A percentile compares a stretch with the other conserved stretches of the same genome.
phyloP scores from a whole-genome alignment of 2,329 filamentous ascomycete species.

The Diaporthe ampelina region DNA sequence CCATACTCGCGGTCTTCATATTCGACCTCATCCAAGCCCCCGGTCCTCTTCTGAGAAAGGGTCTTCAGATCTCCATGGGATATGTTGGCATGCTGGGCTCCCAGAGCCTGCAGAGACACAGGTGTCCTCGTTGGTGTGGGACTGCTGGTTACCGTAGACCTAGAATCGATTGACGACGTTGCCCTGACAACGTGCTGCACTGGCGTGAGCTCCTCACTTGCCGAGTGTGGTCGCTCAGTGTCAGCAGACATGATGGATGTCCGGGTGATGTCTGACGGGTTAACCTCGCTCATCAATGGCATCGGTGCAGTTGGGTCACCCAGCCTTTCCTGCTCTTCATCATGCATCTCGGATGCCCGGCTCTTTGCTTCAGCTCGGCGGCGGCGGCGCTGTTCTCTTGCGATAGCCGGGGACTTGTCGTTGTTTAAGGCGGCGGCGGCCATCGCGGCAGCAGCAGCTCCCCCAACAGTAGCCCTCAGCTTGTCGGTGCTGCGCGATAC shows the following conservation, averaged over 20 bases:
- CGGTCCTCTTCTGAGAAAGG: constrained; percentile 63
- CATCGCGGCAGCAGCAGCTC: constrained; percentile 57
- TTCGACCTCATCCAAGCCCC: constrained; percentile 57
- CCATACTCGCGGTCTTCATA: constrained; percentile 64
- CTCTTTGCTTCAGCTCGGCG: constrained; percentile 66
- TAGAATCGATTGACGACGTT: constrained; percentile 69
- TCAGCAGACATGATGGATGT: constrained; percentile 88
- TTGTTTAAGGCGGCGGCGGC: constrained; percentile 53
- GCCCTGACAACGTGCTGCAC: constrained; percentile 75
- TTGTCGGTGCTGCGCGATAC: constrained; percentile 63
- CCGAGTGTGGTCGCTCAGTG: constrained; percentile 79
- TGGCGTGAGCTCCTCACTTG: constrained; percentile 73
- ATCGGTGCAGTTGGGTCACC: constrained; percentile 79
- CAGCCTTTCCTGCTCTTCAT: constrained; percentile 68
- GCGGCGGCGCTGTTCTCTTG: constrained; percentile 66
- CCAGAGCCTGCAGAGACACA: constrained; percentile 70
- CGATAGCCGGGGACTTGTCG: constrained; percentile 60
- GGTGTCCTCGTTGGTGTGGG: constrained; percentile 71
- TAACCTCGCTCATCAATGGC: constrained; percentile 89
- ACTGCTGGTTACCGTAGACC: constrained; percentile 54
- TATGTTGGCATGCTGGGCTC: constrained; percentile 76
- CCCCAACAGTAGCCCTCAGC: constrained; percentile 61
- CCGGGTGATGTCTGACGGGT: constrained; percentile 88
- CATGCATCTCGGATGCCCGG: constrained; percentile 59
- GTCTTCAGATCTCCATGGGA: constrained; percentile 71